A percentile compares a stretch with the other conserved stretches of the same genome.
These are phyloP conservation scores for Vaccinium vitisidaea DNA, from an alignment of 148 eudicot species.

Conservation along the genomic window DNA sequence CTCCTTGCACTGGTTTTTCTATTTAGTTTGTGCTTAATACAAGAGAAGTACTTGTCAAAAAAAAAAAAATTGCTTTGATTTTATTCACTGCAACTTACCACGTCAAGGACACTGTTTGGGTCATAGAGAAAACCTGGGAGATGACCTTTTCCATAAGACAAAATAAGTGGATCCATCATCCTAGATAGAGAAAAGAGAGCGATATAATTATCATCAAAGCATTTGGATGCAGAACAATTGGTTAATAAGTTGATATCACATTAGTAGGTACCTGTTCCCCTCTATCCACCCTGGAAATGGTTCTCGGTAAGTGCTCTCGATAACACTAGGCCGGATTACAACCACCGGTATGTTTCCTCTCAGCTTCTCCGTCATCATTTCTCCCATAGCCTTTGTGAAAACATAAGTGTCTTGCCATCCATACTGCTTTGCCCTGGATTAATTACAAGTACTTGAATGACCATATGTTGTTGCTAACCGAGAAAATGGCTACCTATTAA, in stretches of 20 bases:
- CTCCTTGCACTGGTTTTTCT: too few relatives aligned
- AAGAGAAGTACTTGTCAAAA: too few relatives aligned
- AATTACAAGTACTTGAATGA: not conserved
- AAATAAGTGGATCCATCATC: constrained; percentile 94
- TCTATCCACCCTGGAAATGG: constrained; percentile 99
- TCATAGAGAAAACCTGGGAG: constrained; percentile 81
- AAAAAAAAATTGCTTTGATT: too few relatives aligned
- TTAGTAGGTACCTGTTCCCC: constrained; percentile 65
- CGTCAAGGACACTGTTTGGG: constrained; percentile 86
- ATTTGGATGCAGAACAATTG: not conserved
- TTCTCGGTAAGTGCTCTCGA: constrained; percentile 86
- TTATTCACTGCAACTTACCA: constrained; percentile 42
- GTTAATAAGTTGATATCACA: not conserved
- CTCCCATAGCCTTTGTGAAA: constrained; percentile 98
- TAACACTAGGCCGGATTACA: constrained; percentile 84
- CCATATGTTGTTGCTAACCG: too few relatives aligned
- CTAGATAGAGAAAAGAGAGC: constrained; percentile 30
- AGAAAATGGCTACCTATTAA: too few relatives aligned
- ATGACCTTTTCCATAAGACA: constrained; percentile 84
- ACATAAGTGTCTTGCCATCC: constrained; percentile 99
- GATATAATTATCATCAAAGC: too few relatives aligned
- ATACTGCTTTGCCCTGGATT: constrained; percentile 64
- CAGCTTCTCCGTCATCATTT: constrained; percentile 72
- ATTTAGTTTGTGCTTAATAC: too few relatives aligned
- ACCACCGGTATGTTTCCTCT: constrained; percentile 85